Percentiles rank a stretch among this genome's conserved stretches.
These are phyloP conservation scores for Mycena crocata DNA, from an alignment of 768 basidiomycete species.

Conservation along the genomic window DNA sequence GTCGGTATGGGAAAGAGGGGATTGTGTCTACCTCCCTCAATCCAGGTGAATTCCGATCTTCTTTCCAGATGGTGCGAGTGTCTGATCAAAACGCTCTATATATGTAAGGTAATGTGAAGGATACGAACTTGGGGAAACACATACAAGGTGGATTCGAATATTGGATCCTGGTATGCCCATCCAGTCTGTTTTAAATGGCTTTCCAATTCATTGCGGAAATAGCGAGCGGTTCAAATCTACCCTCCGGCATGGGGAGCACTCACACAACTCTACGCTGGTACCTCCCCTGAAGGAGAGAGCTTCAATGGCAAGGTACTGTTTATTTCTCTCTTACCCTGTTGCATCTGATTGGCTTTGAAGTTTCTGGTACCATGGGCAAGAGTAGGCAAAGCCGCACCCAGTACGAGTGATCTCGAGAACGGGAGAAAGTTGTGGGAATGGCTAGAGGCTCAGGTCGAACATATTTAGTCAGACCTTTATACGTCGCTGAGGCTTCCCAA, in stretches of 20 bases:
- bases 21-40: slow-evolving; percentile 1
- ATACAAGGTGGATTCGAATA: neutral
- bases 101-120: slow-evolving; percentile 3
- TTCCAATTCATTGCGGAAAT: neutral
- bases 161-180: neutral
- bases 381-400: neutral
- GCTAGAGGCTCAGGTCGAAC: slow-evolving; percentile 1
- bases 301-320: slow-evolving; percentile 3
- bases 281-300: neutral
- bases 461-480: too few relatives aligned
- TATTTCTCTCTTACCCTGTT: neutral
- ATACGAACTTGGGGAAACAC: neutral
- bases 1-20: neutral
- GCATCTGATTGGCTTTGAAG: neutral
- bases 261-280: slow-evolving; percentile 1
- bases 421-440: slow-evolving; percentile 1
- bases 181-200: neutral
- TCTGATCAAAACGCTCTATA: too few relatives aligned
- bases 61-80: neutral
- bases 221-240: neutral
- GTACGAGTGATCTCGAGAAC: neutral
- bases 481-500: too few relatives aligned
- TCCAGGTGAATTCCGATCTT: slow-evolving; percentile 1
- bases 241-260: slow-evolving; percentile 6
- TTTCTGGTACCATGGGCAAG: slow-evolving; percentile 10